phyloP scores from a whole-genome alignment of 768 basidiomycete genomes.

The Boletus sensibilis region DNA sequence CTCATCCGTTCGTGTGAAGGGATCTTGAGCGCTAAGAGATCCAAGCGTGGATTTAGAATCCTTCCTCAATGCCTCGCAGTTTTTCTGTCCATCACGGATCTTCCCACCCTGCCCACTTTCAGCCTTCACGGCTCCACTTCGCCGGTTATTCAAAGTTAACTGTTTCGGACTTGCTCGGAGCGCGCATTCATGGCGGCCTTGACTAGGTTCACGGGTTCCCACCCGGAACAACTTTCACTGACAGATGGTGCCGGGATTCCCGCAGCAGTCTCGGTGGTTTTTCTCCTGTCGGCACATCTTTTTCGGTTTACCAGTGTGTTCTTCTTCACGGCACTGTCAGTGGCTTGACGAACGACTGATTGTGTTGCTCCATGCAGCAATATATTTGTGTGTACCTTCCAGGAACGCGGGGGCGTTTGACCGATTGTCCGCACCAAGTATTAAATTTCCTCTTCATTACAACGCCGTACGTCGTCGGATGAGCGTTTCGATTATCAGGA shows the following conservation, averaged over 20 bases:
- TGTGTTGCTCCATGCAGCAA: slow-evolving; percentile 6
- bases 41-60: slow-evolving; percentile 4
- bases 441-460: neutral
- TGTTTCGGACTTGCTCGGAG: slow-evolving; percentile 13
- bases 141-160: slow-evolving; percentile 9
- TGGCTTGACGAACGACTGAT: slow-evolving; percentile 4
- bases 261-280: slow-evolving; percentile 7
- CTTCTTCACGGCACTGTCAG: slow-evolving; percentile 10
- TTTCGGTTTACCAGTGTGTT: slow-evolving; percentile 2
- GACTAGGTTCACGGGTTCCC: slow-evolving; percentile 9
- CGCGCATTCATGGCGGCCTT: slow-evolving; percentile 3
- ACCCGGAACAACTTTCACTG: slow-evolving; percentile 4
- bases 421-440: slow-evolving; percentile 10
- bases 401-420: neutral
- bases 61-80: neutral
- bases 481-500: slow-evolving; percentile 11
- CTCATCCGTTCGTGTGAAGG: slow-evolving; percentile 5
- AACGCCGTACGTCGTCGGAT: neutral
- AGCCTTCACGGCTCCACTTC: slow-evolving; percentile 4
- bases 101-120: slow-evolving; percentile 5
- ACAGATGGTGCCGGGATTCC: slow-evolving; percentile 9
- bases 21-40: slow-evolving; percentile 18
- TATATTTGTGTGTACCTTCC: slow-evolving; percentile 1
- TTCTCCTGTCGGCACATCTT: slow-evolving; percentile 8
- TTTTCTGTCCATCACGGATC: slow-evolving; percentile 2